Evolutionary conservation across 495 filamentous ascomycete species (phyloP).

Genomic region (Lepidopterella palustris): DNA sequence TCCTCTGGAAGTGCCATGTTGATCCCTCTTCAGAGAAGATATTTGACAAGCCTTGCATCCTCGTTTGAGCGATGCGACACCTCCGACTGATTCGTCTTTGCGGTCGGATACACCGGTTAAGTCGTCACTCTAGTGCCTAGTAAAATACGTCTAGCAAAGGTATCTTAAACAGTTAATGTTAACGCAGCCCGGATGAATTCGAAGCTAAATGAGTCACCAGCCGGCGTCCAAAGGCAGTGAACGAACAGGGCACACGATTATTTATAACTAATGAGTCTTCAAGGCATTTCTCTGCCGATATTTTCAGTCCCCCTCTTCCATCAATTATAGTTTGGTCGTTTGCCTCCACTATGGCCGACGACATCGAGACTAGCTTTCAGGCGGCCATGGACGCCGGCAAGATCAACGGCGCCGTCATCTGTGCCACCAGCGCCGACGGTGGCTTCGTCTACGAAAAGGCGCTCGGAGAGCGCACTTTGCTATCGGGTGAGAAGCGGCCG

Average conservation of each 20-base stretch:
- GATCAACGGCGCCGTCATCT: slow-evolving; percentile 31
- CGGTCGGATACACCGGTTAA: too few species aligned
- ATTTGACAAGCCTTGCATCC: too few species aligned
- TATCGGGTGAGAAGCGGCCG: slow-evolving; percentile 39
- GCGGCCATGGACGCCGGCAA: slow-evolving; percentile 25
- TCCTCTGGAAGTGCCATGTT: too few species aligned
- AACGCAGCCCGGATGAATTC: background rate
- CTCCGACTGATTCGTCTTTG: too few species aligned
- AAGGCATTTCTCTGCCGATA: background rate
- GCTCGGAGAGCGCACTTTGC: slow-evolving; percentile 33
- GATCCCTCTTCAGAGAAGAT: too few species aligned
- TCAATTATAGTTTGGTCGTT: background rate
- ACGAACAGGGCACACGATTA: background rate
- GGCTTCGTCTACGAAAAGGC: slow-evolving; percentile 33
- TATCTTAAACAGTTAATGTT: background rate
- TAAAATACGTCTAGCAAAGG: too few species aligned
- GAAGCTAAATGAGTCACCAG: background rate
- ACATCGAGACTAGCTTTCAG: slow-evolving; percentile 30
- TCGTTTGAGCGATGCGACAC: too few species aligned
- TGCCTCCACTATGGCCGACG: background rate
- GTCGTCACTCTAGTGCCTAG: too few species aligned
- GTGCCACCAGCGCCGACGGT: slow-evolving; percentile 26
- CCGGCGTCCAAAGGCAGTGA: background rate
- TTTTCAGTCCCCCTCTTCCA: background rate
- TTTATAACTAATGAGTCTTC: background rate